phyloP scores from a whole-genome alignment of 2,329 filamentous ascomycete species.

The Fusarium globosum region DNA sequence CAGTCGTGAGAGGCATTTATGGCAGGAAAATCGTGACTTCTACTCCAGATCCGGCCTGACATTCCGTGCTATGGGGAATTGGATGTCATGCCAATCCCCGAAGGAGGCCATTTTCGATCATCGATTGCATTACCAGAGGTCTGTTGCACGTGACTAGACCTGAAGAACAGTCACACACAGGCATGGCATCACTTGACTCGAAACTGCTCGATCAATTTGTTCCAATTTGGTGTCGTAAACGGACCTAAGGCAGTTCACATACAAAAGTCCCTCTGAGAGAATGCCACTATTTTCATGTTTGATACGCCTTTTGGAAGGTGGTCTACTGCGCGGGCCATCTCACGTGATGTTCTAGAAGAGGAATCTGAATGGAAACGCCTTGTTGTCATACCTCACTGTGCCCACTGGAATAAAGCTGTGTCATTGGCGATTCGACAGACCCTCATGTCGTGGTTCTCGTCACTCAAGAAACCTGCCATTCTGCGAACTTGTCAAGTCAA shows the following conservation, averaged over 20 bases:
- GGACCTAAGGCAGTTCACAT: background rate
- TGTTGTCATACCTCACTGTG: slow-evolving; percentile 25
- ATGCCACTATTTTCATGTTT: slow-evolving; percentile 11
- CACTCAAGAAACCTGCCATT: slow-evolving; percentile 42
- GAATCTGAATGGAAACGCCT: slow-evolving; percentile 17
- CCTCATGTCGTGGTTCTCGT: slow-evolving; percentile 46
- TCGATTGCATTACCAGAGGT: background rate
- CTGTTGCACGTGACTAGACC: slow-evolving; percentile 7
- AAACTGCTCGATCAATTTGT: slow-evolving; percentile 11
- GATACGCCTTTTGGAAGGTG: slow-evolving; percentile 31
- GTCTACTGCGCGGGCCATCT: background rate
- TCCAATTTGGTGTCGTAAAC: background rate
- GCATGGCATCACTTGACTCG: background rate
- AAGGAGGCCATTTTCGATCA: background rate
- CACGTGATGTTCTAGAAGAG: slow-evolving; percentile 34
- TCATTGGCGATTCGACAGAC: slow-evolving; percentile 26
- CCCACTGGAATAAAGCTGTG: slow-evolving; percentile 18
- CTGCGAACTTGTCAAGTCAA: slow-evolving; percentile 41
- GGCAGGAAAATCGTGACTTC: background rate
- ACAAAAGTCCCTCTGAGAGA: slow-evolving; percentile 19
- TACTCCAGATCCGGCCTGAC: background rate
- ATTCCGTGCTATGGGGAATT: background rate
- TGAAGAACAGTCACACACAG: background rate
- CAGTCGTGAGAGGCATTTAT: slow-evolving; percentile 16
- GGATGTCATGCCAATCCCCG: background rate